Conservation (phyloP, 139 green algal species). For the Volvox reticuliferus region DNA sequence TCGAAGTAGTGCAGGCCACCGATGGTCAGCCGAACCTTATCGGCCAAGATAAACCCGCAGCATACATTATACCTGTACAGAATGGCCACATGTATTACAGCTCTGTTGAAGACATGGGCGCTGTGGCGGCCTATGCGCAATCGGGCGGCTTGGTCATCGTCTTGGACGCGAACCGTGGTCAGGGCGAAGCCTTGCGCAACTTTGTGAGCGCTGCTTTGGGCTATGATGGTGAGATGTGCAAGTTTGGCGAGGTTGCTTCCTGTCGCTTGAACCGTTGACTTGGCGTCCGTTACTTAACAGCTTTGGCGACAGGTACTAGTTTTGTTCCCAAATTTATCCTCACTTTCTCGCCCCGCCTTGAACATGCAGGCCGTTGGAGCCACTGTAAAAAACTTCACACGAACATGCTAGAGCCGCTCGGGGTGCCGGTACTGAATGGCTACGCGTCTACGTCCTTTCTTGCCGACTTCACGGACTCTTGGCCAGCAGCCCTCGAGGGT, state of each 20-base stretch:
- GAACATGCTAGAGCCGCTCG: not conserved
- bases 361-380: not conserved
- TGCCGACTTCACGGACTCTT: not conserved
- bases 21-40: not conserved
- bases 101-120: constrained; percentile 13
- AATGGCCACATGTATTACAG: constrained; percentile 4
- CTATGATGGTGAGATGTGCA: not conserved
- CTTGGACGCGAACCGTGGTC: not conserved
- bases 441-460: not conserved
- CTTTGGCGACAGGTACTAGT: too few relatives aligned
- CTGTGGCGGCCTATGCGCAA: not conserved
- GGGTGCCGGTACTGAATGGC: not conserved
- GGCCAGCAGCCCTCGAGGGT: not conserved
- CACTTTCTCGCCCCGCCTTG: not conserved
- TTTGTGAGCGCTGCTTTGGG: not conserved
- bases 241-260: not conserved
- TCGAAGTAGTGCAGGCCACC: not conserved
- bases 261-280: not conserved
- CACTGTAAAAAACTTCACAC: not conserved
- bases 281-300: not conserved
- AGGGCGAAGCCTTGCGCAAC: not conserved
- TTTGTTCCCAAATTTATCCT: not conserved
- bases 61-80: constrained; percentile 22
- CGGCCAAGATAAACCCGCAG: not conserved
- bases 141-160: constrained; percentile 12